These are phyloP conservation scores for Beauveria bassiana DNA, from an alignment of 2,329 filamentous ascomycete genomes.

Conservation along the genomic window DNA sequence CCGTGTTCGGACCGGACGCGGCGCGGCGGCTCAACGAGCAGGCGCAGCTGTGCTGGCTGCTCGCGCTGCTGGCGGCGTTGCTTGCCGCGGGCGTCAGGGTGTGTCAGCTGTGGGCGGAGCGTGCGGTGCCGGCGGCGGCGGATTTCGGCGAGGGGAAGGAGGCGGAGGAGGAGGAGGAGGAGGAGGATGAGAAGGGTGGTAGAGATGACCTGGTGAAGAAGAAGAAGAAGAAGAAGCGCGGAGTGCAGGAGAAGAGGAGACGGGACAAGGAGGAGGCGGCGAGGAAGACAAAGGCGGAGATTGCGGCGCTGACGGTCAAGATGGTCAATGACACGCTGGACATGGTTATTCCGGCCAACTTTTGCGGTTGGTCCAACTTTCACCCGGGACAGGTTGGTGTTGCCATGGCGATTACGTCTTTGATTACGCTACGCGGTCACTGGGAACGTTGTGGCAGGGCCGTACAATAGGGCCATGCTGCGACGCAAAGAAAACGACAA, in stretches of 20 bases:
- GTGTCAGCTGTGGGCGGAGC: constrained; percentile 26
- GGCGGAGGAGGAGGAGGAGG: constrained; percentile 9
- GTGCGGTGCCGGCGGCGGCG: constrained; percentile 25
- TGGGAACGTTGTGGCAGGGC: constrained; percentile 43
- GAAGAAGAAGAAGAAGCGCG: constrained; percentile 13
- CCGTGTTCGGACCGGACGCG: constrained; percentile 44
- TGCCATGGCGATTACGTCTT: constrained; percentile 53
- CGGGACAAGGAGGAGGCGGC: constrained; percentile 27
- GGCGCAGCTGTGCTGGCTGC: constrained; percentile 64
- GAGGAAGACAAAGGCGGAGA: constrained; percentile 22
- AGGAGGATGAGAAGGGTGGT: constrained; percentile 12
- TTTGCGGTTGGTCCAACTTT: constrained; percentile 52
- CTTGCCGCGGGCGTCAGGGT: constrained; percentile 35
- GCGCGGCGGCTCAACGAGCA: constrained; percentile 45
- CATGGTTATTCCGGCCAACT: constrained; percentile 50
- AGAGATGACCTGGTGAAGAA: constrained; percentile 11
- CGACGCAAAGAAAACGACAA: too few relatives aligned
- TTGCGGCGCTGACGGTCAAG: constrained; percentile 33
- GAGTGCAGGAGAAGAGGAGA: constrained; percentile 24
- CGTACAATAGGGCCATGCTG: background rate
- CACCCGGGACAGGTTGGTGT: constrained; percentile 45
- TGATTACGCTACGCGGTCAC: constrained; percentile 51
- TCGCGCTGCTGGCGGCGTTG: constrained; percentile 47
- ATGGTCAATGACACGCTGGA: constrained; percentile 54
- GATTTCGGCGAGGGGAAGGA: constrained; percentile 15